A percentile compares a stretch with the other conserved stretches of the same genome.
phyloP scores from a whole-genome alignment of 129 eudicot species.

The Silybum marianum region DNA sequence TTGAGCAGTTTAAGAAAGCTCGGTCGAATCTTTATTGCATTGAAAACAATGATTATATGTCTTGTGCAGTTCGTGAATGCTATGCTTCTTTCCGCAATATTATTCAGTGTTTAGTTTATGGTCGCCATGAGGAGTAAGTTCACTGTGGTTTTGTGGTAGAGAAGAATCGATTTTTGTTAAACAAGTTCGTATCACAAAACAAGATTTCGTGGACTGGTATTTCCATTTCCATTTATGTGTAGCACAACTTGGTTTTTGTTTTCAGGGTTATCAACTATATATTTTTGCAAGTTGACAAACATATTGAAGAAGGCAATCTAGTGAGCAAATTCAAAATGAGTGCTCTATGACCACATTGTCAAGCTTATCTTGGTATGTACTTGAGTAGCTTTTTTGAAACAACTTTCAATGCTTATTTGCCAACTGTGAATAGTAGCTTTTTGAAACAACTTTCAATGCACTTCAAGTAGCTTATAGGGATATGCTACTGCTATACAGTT shows the following conservation, averaged over 20 bases:
- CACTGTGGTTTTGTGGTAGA: background rate
- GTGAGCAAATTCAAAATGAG: conserved; percentile 74
- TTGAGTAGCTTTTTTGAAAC: background rate
- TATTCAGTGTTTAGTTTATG: conserved; percentile 64
- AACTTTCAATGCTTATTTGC: background rate
- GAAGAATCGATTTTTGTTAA: background rate
- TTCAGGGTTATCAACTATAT: conserved; percentile 82
- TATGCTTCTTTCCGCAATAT: conserved; percentile 85
- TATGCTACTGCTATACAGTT: conserved; percentile 3
- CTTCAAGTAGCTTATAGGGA: background rate
- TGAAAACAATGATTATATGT: conserved; percentile 73
- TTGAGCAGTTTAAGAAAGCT: background rate
- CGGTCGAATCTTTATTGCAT: conserved; percentile 56
- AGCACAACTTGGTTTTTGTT: background rate
- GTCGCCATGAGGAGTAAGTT: conserved; percentile 76
- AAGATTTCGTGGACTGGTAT: background rate
- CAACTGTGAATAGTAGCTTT: too few relatives aligned
- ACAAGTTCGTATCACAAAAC: conserved; percentile 6
- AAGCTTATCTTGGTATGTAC: conserved; percentile 82
- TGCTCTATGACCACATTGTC: conserved; percentile 77
- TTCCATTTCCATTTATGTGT: background rate
- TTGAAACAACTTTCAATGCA: background rate
- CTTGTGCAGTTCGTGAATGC: conserved; percentile 93
- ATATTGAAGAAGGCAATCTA: conserved; percentile 50
- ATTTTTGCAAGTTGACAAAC: too few relatives aligned